Base-by-base conservation (phyloP, 345 rosid species). In the Salix purpurea region DNA sequence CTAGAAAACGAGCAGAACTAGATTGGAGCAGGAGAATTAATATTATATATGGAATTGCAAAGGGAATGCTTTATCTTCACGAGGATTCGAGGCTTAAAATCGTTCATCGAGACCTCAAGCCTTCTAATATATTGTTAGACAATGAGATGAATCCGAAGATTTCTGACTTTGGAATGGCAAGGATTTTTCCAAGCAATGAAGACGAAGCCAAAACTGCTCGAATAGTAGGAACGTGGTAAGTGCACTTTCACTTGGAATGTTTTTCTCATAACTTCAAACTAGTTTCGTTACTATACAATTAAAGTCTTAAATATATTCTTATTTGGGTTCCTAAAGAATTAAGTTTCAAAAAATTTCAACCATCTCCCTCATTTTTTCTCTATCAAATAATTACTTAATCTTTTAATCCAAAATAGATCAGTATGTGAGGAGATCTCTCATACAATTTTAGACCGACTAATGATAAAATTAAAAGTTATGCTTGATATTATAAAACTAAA, bases 81-180 rank as follows among this genome's bases (percentile, higher is more conserved):
- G 89, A 89, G 70, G 92, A 89, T 72, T 89, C 91, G 23, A 80
- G 87, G 14, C 82, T 40, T 37, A 65, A 84, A 74, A 84, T 89
- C 5, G 85, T 88, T 13, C 92, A 89, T 42, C 83, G 91, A 65
- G 92, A 89, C 71, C 83, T 89, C 28, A 89, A 89, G 54, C 85
- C 91, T 58, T 85, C 91, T 70, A 89, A 88, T 42, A 76, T 89
- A 56, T 77, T 88, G 68, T 66, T 89, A 40, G 91, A 86, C 66
- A 37, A 68, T 12, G 83, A 85, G 4, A 86, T 90, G 90, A 88
- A 86, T 67, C 91, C 91, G 0, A 88, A 88, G 62, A 86, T 88
- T 4, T 88, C 93, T 2, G 93, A 90, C 69, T 90, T 90, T 52
- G 93, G 93, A 64, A 81, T 87, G 72, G 91, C 91, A 52, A 87